Percentiles rank a stretch among this genome's conserved stretches.
Conservation (phyloP, 2,329 filamentous ascomycete genomes). For the Colletotrichum echinochloae region DNA sequence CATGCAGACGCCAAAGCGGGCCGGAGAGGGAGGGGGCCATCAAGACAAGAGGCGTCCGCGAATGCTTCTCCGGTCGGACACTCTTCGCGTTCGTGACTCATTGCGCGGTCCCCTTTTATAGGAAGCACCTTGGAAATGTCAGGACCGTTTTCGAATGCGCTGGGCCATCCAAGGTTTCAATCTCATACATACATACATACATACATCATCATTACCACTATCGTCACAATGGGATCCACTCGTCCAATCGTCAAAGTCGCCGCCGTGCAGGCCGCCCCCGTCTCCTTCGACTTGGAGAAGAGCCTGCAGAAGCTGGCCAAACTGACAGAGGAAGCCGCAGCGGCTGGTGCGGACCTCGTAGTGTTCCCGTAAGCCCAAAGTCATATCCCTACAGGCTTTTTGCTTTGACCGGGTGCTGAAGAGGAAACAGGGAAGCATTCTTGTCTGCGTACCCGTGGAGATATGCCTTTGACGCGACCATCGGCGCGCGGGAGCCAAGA, state of each 20-base stretch:
- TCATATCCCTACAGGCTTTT: too few relatives aligned
- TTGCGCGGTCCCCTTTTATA: background rate
- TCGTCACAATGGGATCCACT: slow-evolving; percentile 22
- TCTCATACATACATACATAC: background rate
- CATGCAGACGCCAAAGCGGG: background rate
- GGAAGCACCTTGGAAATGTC: slow-evolving; percentile 10
- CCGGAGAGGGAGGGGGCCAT: slow-evolving; percentile 12
- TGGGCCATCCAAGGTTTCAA: background rate
- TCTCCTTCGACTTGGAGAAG: slow-evolving; percentile 53
- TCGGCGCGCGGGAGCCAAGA: slow-evolving; percentile 54
- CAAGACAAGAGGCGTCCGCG: too few relatives aligned
- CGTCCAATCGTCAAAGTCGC: slow-evolving; percentile 51
- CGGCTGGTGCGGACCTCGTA: slow-evolving; percentile 53
- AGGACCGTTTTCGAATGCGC: background rate
- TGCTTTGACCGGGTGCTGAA: too few relatives aligned
- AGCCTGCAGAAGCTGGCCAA: slow-evolving; percentile 51
- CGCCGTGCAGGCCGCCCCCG: slow-evolving; percentile 55
- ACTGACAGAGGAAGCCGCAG: slow-evolving; percentile 51
- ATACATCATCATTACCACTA: too few relatives aligned
- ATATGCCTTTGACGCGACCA: slow-evolving; percentile 57
- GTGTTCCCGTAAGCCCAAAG: slow-evolving; percentile 55
- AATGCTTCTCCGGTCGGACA: too few relatives aligned
- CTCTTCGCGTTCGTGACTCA: too few relatives aligned
- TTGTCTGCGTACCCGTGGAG: slow-evolving; percentile 57
- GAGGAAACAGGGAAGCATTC: slow-evolving; percentile 49